phyloP scores from a whole-genome alignment of 345 rosid species.

The Eucalyptus paniculata region DNA sequence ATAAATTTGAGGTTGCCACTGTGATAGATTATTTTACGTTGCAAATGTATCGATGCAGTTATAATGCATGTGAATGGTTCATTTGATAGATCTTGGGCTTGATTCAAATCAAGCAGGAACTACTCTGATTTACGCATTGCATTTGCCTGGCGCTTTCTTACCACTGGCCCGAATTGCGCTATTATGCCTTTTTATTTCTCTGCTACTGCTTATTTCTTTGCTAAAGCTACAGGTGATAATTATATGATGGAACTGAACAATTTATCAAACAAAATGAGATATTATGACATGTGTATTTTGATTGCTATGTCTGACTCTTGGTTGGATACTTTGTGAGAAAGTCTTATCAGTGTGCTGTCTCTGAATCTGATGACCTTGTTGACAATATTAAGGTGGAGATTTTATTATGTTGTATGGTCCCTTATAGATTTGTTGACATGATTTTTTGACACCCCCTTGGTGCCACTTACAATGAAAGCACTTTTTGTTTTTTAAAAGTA shows the following conservation, averaged over 20 bases:
- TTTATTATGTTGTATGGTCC: not conserved
- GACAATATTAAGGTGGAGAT: not conserved
- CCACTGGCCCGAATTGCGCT: not conserved
- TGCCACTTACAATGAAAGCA: not conserved
- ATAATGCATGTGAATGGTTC: not conserved
- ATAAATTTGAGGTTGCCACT: not conserved
- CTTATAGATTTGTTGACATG: not conserved
- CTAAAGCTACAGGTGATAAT: not conserved
- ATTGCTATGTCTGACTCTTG: not conserved
- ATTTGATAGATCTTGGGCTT: not conserved
- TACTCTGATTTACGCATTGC: not conserved
- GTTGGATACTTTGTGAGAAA: not conserved
- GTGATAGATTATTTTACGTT: not conserved
- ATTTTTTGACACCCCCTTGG: not conserved
- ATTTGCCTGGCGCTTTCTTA: not conserved
- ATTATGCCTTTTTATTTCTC: not conserved
- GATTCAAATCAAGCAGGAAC: not conserved
- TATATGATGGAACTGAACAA: not conserved
- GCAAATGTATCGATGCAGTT: too few species aligned
- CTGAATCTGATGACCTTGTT: not conserved
- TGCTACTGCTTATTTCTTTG: not conserved
- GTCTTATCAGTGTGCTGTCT: not conserved
- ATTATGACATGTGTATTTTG: not conserved
- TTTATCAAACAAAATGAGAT: not conserved
- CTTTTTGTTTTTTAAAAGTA: not conserved